Evolutionary conservation across 2,329 filamentous ascomycete species (phyloP).

Genomic region (Colletotrichum viniferum): DNA sequence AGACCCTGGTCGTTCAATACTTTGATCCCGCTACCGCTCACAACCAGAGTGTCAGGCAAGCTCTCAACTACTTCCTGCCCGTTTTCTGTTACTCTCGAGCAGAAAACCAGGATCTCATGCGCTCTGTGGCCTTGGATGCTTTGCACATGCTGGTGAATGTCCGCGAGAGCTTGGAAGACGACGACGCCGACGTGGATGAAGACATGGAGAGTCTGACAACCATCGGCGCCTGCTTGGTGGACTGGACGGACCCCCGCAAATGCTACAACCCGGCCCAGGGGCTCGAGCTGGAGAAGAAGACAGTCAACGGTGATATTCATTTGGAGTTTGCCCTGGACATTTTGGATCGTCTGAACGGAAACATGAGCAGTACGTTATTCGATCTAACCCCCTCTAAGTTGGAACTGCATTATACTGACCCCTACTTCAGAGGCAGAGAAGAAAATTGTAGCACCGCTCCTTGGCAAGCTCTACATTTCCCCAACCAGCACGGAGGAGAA

Average conservation of each 20-base stretch:
- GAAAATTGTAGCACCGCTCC: conserved; percentile 77
- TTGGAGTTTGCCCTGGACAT: conserved; percentile 79
- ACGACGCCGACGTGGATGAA: conserved; percentile 75
- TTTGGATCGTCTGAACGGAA: conserved; percentile 73
- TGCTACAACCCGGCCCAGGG: conserved; percentile 59
- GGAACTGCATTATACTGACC: conserved; percentile 31
- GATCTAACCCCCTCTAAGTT: not conserved
- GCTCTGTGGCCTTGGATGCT: conserved; percentile 72
- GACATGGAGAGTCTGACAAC: conserved; percentile 80
- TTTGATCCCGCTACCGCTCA: conserved; percentile 83
- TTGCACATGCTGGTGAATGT: conserved; percentile 77
- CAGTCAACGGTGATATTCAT: conserved; percentile 78
- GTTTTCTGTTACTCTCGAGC: conserved; percentile 88
- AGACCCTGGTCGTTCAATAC: conserved; percentile 82
- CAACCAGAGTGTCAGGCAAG: conserved; percentile 85
- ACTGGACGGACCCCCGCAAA: conserved; percentile 95
- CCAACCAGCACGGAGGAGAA: conserved; percentile 66
- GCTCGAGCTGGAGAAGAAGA: conserved; percentile 64
- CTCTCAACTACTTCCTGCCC: conserved; percentile 90
- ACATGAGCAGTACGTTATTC: conserved; percentile 65
- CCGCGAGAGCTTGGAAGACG: conserved; percentile 74
- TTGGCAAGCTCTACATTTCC: conserved; percentile 83
- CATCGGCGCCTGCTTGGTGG: conserved; percentile 82
- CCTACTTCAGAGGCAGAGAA: conserved; percentile 74
- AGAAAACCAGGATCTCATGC: conserved; percentile 85